Evolutionary conservation across 1,139 yeast species (phyloP).

Genomic region (Debaryomyces nepalensis): DNA sequence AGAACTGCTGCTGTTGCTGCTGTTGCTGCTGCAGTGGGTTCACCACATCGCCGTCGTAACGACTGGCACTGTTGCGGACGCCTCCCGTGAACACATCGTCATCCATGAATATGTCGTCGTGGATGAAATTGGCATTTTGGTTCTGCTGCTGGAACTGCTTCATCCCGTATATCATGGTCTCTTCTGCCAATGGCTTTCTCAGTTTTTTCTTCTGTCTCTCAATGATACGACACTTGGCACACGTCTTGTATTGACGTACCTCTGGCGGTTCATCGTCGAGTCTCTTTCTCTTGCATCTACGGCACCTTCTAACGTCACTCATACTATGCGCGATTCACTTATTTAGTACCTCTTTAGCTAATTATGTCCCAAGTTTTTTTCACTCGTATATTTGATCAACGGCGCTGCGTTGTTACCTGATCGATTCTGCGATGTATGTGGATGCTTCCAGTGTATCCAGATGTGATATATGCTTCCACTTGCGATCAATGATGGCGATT

Average conservation of each 20-base stretch:
- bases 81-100: conserved; percentile 29
- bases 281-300: conserved; percentile 64
- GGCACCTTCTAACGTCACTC: conserved; percentile 50
- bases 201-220: conserved; percentile 54
- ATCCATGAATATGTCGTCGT: conserved; percentile 41
- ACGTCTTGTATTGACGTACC: conserved; percentile 60
- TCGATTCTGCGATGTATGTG: neutral
- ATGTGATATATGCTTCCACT: conserved; percentile 4
- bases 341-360: conserved; percentile 1
- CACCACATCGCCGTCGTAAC: conserved; percentile 17
- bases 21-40: conserved; percentile 17
- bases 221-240: conserved; percentile 63
- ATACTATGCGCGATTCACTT: conserved; percentile 14
- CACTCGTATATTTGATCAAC: neutral
- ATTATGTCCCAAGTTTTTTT: conserved; percentile 5
- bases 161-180: conserved; percentile 53
- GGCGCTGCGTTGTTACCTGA: neutral
- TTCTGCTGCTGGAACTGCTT: conserved; percentile 52
- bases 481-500: conserved; percentile 2
- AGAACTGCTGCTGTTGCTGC: conserved; percentile 18
- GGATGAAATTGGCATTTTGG: conserved; percentile 43
- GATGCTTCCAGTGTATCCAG: neutral
- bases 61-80: conserved; percentile 13
- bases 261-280: conserved; percentile 63
- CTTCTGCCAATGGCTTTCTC: conserved; percentile 53